phyloP scores from a whole-genome alignment of 2,329 filamentous ascomycete species.

The Penicillium sclerotiorum region DNA sequence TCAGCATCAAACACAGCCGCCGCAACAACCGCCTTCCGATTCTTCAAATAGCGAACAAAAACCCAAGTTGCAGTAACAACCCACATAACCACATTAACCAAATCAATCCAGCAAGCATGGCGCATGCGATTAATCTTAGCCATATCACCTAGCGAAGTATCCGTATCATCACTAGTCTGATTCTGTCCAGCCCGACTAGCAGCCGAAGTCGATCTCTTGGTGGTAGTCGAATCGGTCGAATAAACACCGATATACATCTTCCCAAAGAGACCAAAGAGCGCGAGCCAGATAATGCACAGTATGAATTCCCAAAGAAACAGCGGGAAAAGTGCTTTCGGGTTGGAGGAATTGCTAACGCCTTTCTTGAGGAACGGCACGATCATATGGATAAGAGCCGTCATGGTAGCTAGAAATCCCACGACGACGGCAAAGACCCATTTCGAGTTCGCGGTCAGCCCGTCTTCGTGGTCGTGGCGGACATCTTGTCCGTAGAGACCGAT shows the following conservation, averaged over 20 bases:
- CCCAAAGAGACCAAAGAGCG: conserved; percentile 81
- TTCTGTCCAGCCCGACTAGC: conserved; percentile 54
- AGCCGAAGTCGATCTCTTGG: too few species aligned
- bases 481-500: conserved; percentile 77
- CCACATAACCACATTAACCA: conserved; percentile 77
- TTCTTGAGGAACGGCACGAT: conserved; percentile 57
- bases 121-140: conserved; percentile 72
- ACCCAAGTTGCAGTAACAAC: conserved; percentile 57
- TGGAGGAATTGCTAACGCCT: conserved; percentile 24
- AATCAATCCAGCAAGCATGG: conserved; percentile 80
- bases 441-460: conserved; percentile 58
- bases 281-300: conserved; percentile 76
- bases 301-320: conserved; percentile 71
- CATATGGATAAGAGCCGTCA: conserved; percentile 67
- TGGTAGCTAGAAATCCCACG: conserved; percentile 65
- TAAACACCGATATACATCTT: conserved; percentile 75
- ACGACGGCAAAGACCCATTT: conserved; percentile 82
- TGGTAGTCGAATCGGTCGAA: conserved; percentile 31
- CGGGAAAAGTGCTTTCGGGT: conserved; percentile 39
- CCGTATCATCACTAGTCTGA: background rate
- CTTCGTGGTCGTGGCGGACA: conserved; percentile 50
- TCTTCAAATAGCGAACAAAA: conserved; percentile 39
- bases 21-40: conserved; percentile 15
- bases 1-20: conserved; percentile 17
- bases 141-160: conserved; percentile 4